Percentiles rank a stretch among this genome's conserved stretches.
phyloP scores from a whole-genome alignment of 768 basidiomycete species.

The Leucocoprinus sp. region DNA sequence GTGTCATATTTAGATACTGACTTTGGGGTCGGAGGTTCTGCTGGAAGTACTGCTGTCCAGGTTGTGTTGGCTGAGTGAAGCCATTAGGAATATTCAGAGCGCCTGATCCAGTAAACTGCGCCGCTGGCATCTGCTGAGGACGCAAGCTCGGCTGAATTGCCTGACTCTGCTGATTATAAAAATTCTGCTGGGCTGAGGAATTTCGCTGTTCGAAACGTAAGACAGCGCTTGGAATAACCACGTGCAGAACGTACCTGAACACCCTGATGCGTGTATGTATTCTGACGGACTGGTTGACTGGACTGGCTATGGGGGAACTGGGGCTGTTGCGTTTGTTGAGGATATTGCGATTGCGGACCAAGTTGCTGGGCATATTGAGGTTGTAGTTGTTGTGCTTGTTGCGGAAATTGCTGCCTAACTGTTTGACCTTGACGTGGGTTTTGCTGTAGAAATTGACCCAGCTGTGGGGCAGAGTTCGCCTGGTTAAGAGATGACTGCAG shows the following conservation, averaged over 20 bases:
- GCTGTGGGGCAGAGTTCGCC: background rate
- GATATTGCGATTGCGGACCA: background rate
- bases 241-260: background rate
- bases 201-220: background rate
- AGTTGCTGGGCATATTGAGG: slow-evolving; percentile 1
- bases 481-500: slow-evolving; percentile 3
- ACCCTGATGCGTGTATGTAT: background rate
- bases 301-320: slow-evolving; percentile 3
- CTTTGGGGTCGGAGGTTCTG: background rate
- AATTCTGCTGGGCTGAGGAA: slow-evolving; percentile 1
- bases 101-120: slow-evolving; percentile 2
- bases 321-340: background rate
- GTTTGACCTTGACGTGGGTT: background rate
- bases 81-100: slow-evolving; percentile 1
- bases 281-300: background rate
- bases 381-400: slow-evolving; percentile 1
- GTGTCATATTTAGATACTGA: background rate
- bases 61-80: slow-evolving; percentile 2
- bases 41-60: slow-evolving; percentile 1
- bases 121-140: slow-evolving; percentile 1
- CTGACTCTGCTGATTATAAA: slow-evolving; percentile 4
- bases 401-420: background rate
- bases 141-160: background rate
- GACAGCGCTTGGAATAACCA: background rate
- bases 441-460: background rate